phyloP scores from a whole-genome alignment of 2,329 filamentous ascomycete species.

The Pezicula radicicola region DNA sequence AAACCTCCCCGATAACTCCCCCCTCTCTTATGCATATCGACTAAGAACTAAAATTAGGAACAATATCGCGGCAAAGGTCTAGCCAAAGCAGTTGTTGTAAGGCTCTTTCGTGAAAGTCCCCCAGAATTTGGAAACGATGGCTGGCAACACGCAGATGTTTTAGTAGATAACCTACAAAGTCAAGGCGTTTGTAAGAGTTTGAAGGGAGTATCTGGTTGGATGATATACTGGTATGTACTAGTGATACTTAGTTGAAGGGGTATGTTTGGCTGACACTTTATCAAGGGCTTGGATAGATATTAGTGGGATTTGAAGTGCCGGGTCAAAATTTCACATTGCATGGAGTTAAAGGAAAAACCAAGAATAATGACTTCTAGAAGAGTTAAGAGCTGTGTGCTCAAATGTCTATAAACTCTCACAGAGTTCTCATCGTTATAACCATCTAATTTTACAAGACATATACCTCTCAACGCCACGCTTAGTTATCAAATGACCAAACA shows the following conservation, averaged over 20 bases:
- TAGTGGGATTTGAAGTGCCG: not conserved
- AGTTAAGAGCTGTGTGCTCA: too few relatives aligned
- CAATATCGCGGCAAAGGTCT: slow-evolving; percentile 58
- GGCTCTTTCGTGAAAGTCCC: slow-evolving; percentile 51
- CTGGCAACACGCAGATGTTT: slow-evolving; percentile 62
- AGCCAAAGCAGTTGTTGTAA: slow-evolving; percentile 58
- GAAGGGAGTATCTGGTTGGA: slow-evolving; percentile 41
- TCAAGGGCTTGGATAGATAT: too few relatives aligned
- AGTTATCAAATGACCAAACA: slow-evolving; percentile 3
- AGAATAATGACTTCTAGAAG: too few relatives aligned
- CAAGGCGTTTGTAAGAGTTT: slow-evolving; percentile 60
- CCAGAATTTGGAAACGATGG: slow-evolving; percentile 43
- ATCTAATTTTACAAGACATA: slow-evolving; percentile 3
- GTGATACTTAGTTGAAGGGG: too few relatives aligned
- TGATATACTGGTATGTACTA: slow-evolving; percentile 53
- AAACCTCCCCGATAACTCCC: slow-evolving; percentile 1
- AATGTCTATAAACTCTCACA: not conserved
- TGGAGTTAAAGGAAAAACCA: too few relatives aligned
- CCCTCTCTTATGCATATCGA: too few relatives aligned
- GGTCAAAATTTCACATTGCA: not conserved
- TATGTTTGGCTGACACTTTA: too few relatives aligned
- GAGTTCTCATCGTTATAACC: not conserved
- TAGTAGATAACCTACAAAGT: slow-evolving; percentile 56
- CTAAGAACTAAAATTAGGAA: slow-evolving; percentile 29
- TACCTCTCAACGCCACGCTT: slow-evolving; percentile 16